Base-by-base conservation (phyloP, 345 rosid species). In the Abelmoschus esculentus region DNA sequence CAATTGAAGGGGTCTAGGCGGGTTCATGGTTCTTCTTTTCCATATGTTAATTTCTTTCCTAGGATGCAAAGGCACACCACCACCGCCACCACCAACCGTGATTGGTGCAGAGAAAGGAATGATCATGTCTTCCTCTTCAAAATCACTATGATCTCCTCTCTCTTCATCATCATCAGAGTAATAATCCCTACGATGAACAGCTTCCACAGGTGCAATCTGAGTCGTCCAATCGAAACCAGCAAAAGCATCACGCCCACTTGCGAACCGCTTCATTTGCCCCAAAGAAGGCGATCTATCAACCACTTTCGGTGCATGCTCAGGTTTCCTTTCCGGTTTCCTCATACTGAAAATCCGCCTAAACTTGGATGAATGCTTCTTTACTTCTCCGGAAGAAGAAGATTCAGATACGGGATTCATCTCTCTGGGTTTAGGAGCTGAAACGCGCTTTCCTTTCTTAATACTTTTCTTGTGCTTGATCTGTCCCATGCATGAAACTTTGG, bases 401-500 rank as follows among this genome's bases (percentile, higher is more conserved):
- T 61, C 62, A 32, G 74, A 0, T 56, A 29, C 67, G 1, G 63
- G 65, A 60, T 74, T 71, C 7, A 36, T 50, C 6, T 18, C 54
- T 50, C 4, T 50, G 57, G 72, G 73, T 72, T 74, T 69, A 10
- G 80, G 73, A 67, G 22, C 56, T 28, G 72, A 60, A 19, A 54
- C 50, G 0, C 62, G 59, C 28, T 71, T 72, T 9, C 62, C 54
- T 26, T 70, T 73, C 4, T 52, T 36, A 34, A 71, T 75, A 19
- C 73, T 82, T 69, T 84, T 84, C 79, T 76, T 86, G 60, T 78
- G 82, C 80, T 93, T 93, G 88, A 93, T 86, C 70, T 90, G 92
- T 11, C 98, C 97, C 76, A 93, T 90, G 67, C 98, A 93, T 0
- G 98, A 93, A 31, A 93, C 81, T 76, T 93, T 93, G 5, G 98